Conservation (phyloP, 2,329 filamentous ascomycete genomes). For the Calonectria hongkongensis region DNA sequence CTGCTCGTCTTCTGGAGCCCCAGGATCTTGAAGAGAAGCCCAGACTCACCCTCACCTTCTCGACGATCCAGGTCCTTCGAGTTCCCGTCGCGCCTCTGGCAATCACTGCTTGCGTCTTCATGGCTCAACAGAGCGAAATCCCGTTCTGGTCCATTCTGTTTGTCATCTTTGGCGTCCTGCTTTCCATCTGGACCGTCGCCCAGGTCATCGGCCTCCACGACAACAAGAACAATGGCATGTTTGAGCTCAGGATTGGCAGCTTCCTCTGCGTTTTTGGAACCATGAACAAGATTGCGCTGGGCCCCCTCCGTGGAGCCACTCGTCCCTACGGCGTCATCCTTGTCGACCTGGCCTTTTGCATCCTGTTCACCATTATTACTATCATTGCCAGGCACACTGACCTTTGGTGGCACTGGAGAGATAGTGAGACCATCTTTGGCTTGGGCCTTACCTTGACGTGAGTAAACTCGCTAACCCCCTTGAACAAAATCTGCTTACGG, state of each 20-base stretch:
- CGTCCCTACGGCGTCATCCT: slow-evolving; percentile 42
- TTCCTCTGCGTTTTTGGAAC: slow-evolving; percentile 48
- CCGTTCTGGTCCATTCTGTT: slow-evolving; percentile 37
- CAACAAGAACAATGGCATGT: slow-evolving; percentile 40
- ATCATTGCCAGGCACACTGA: slow-evolving; percentile 36
- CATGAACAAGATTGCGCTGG: slow-evolving; percentile 12
- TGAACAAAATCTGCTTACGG: neutral
- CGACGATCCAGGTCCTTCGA: slow-evolving; percentile 44
- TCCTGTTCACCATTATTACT: slow-evolving; percentile 46
- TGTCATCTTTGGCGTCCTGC: slow-evolving; percentile 35
- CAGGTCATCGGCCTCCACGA: slow-evolving; percentile 42
- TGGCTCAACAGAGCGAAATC: slow-evolving; percentile 14
- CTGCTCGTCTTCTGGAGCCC: slow-evolving; percentile 44
- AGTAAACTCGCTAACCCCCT: slow-evolving; percentile 20
- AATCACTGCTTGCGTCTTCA: slow-evolving; percentile 44
- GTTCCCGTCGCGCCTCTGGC: slow-evolving; percentile 40
- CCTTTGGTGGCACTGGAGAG: slow-evolving; percentile 23
- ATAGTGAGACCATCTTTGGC: slow-evolving; percentile 21
- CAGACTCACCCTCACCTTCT: slow-evolving; percentile 43
- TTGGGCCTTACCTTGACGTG: slow-evolving; percentile 48
- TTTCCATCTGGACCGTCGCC: slow-evolving; percentile 41
- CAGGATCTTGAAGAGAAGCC: slow-evolving; percentile 40
- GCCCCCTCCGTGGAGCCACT: neutral
- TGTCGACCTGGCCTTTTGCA: slow-evolving; percentile 45
- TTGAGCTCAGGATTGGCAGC: slow-evolving; percentile 50